Evolutionary conservation across 352 stramenopile genomes (phyloP), one percentile per base, ranked within the genome.

Genomic region (Albugo candida): DNA sequence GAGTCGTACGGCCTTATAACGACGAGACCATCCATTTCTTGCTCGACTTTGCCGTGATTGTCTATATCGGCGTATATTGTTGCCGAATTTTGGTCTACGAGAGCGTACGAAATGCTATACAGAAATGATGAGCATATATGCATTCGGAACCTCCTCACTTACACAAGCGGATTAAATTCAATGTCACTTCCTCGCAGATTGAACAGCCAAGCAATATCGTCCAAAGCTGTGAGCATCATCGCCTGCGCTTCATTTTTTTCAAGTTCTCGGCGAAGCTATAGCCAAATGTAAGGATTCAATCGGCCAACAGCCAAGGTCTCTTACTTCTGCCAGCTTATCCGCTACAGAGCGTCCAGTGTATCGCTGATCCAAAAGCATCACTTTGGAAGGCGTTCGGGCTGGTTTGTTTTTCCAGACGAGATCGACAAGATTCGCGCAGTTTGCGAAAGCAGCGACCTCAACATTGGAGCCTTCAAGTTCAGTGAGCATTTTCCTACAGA

Each of bases 161-260:
- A 97, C 58, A 97, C 91, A 5, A 99, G 88, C 6, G 96, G 96
- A 61, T 97, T 98, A 54, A 94, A 98, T 53, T 93, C 76, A 49
- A 99, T 79, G 60, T 99, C 96, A 41, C 78, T 82, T 49, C 93
- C 95, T 19, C 95, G 83, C 24, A 99, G 81, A 66, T 99, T 99
- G 49, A 99, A 84, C 3, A 99, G 77, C 79, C 95, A 99, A 31
- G 81, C 82, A 27, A 96, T 93, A 57, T 99, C 96, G 58, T 98
- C 94, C 8, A 99, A 72, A 5, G 93, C 87, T 19, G 82, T 91
- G 46, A 98, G 79, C 12, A 99, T 78, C 36, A 97, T 76, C 4
- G 93, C 79, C 45, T 95, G 86, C 1, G 82, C 86, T 13, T 75
- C 81, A 48, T 95, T 95, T 16, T 83, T 70, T 41, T 80, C 59